Percentiles rank a stretch among this genome's conserved stretches.
These are phyloP conservation scores for Arabidopsis hybrid DNA, from an alignment of 441 rosid genomes.

Conservation along the genomic window DNA sequence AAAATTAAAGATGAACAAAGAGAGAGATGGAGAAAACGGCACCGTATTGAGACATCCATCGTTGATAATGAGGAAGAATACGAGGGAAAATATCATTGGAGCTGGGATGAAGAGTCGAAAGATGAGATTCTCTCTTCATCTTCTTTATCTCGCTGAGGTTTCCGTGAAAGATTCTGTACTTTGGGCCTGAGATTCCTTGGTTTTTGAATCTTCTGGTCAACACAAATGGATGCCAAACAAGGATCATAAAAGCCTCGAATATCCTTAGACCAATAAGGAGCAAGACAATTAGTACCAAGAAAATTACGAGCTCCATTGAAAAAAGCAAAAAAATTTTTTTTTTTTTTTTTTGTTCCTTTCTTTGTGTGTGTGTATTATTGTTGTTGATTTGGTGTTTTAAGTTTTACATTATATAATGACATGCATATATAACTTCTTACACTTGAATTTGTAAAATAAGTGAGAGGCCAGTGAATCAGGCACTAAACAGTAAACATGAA, in stretches of 20 bases:
- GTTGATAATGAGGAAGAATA: constrained; percentile 30
- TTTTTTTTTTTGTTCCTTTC: no score
- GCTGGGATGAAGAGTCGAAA: constrained; percentile 32
- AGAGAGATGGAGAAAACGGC: constrained; percentile 22
- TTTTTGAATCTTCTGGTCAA: constrained; percentile 36
- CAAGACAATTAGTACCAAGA: constrained; percentile 17
- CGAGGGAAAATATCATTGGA: constrained; percentile 24
- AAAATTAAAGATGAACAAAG: neutral
- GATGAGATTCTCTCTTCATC: constrained; percentile 32
- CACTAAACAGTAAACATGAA: constrained; percentile 17
- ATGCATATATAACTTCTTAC: neutral
- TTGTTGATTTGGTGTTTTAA: neutral
- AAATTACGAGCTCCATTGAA: constrained; percentile 28
- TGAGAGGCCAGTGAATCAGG: neutral
- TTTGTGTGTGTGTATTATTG: neutral
- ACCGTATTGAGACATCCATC: constrained; percentile 43
- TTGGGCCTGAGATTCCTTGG: constrained; percentile 44
- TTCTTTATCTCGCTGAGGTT: constrained; percentile 30
- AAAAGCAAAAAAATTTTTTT: neutral
- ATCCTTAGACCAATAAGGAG: constrained; percentile 10
- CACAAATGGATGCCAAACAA: constrained; percentile 35
- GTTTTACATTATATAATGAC: constrained; percentile 10
- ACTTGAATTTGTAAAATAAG: neutral
- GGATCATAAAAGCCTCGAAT: constrained; percentile 20
- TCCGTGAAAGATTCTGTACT: constrained; percentile 40